phyloP scores from a whole-genome alignment of 2,329 filamentous ascomycete species.

The Cladosporium sp. region DNA sequence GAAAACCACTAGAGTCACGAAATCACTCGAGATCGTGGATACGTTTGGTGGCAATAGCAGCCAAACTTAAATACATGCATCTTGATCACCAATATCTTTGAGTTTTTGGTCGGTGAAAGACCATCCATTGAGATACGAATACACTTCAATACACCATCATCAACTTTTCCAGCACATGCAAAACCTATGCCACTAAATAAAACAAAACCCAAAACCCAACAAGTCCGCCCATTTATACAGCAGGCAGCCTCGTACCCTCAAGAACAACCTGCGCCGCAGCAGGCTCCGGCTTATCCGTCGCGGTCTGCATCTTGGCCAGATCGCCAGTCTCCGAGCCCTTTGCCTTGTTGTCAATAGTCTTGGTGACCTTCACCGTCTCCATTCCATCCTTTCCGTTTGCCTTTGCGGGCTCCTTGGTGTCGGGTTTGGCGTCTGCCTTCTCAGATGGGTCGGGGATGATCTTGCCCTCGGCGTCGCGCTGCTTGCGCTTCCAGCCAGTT shows the following conservation, averaged over 20 bases:
- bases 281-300: constrained; percentile 3
- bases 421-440: not conserved
- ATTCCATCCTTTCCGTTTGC: constrained; percentile 12
- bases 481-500: constrained; percentile 75
- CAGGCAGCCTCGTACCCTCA: constrained; percentile 3
- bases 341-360: constrained; percentile 17
- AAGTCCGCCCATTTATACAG: not conserved
- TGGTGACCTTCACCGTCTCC: constrained; percentile 20
- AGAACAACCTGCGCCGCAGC: constrained; percentile 1
- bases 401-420: constrained; percentile 7
- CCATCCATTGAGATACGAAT: no score
- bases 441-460: constrained; percentile 13
- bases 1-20: no score
- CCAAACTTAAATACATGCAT: no score
- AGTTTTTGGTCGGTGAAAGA: no score
- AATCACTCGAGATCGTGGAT: no score
- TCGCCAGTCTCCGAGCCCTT: constrained; percentile 5
- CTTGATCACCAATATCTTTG: no score
- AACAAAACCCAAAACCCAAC: not conserved
- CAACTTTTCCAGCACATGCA: not conserved
- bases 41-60: no score
- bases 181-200: not conserved
- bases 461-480: constrained; percentile 40
- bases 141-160: no score
- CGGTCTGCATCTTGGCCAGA: constrained; percentile 11